Evolutionary conservation across 2,329 filamentous ascomycete genomes (phyloP).

Genomic region (Ascomycota sp.): DNA sequence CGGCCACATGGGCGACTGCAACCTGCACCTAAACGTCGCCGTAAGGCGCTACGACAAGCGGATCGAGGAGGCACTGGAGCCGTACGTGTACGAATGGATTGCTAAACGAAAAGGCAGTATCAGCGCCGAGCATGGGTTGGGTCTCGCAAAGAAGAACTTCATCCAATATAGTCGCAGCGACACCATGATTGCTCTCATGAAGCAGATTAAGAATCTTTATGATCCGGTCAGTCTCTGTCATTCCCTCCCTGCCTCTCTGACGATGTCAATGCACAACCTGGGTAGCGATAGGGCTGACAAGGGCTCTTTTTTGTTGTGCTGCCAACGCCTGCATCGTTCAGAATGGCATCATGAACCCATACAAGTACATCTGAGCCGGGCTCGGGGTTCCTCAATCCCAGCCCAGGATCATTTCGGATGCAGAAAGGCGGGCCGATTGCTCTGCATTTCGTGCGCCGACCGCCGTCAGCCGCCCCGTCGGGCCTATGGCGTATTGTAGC

Average conservation of each 20-base stretch:
- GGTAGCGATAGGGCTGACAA: conserved; percentile 7
- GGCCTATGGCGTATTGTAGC: background rate
- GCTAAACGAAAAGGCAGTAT: conserved; percentile 72
- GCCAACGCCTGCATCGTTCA: conserved; percentile 13
- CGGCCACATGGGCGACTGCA: conserved; percentile 93
- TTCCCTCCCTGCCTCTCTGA: background rate
- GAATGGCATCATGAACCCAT: conserved; percentile 98
- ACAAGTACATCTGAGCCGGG: conserved; percentile 60
- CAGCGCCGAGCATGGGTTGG: conserved; percentile 86
- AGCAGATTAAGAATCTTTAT: conserved; percentile 79
- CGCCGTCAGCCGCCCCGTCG: background rate
- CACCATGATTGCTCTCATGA: conserved; percentile 77
- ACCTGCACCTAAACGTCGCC: conserved; percentile 79
- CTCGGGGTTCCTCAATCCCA: background rate
- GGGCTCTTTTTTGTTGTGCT: background rate
- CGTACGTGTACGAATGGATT: conserved; percentile 96
- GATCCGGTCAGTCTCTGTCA: conserved; percentile 50
- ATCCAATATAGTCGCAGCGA: conserved; percentile 81
- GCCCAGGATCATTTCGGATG: background rate
- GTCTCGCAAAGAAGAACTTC: conserved; percentile 85
- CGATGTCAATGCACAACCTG: too few relatives aligned
- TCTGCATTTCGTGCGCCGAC: background rate
- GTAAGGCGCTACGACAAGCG: conserved; percentile 64
- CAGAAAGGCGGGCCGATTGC: background rate
- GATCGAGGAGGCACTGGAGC: conserved; percentile 73